A percentile compares a stretch with the other conserved stretches of the same genome.
Evolutionary conservation across 1,284 basidiomycete genomes (phyloP).

Genomic region (Ustilago cynodontis): DNA sequence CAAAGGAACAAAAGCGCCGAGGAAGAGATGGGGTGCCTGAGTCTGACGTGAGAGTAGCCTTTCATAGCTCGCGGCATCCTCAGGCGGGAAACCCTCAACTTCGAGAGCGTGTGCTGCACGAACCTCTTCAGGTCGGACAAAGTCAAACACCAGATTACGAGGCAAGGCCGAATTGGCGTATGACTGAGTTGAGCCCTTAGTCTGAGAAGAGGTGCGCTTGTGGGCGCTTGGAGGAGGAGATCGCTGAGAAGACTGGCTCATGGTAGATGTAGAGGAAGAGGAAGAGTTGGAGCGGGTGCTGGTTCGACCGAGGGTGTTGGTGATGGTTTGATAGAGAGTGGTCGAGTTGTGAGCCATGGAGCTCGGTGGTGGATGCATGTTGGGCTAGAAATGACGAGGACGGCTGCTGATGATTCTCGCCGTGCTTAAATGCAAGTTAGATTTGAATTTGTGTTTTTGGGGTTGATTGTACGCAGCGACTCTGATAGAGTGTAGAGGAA

Average conservation of each 20-base stretch:
- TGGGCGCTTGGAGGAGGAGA: conserved; percentile 34
- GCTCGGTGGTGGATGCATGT: conserved; percentile 55
- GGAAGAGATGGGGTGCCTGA: conserved; percentile 63
- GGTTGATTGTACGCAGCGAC: conserved; percentile 11
- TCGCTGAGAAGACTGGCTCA: conserved; percentile 40
- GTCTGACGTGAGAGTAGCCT: conserved; percentile 57
- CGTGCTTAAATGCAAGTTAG: conserved; percentile 7
- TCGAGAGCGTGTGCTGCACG: conserved; percentile 57
- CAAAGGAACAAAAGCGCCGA: conserved; percentile 61
- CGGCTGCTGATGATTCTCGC: not conserved
- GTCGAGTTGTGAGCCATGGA: conserved; percentile 50
- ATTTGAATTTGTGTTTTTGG: not conserved
- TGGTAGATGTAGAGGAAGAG: conserved; percentile 43
- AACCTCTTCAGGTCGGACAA: conserved; percentile 58
- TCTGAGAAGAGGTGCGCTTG: conserved; percentile 33
- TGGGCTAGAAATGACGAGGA: conserved; percentile 11
- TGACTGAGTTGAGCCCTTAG: conserved; percentile 11
- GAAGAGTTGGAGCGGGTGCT: conserved; percentile 47
- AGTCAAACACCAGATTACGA: conserved; percentile 56
- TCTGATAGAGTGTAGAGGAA: conserved; percentile 5
- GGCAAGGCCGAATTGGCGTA: conserved; percentile 39
- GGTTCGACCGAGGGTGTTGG: conserved; percentile 40
- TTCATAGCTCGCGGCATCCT: conserved; percentile 61
- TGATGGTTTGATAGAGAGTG: conserved; percentile 53
- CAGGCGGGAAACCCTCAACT: conserved; percentile 48